Conservation (phyloP, 2,329 filamentous ascomycete species). For the Lecanicillium sp. region DNA sequence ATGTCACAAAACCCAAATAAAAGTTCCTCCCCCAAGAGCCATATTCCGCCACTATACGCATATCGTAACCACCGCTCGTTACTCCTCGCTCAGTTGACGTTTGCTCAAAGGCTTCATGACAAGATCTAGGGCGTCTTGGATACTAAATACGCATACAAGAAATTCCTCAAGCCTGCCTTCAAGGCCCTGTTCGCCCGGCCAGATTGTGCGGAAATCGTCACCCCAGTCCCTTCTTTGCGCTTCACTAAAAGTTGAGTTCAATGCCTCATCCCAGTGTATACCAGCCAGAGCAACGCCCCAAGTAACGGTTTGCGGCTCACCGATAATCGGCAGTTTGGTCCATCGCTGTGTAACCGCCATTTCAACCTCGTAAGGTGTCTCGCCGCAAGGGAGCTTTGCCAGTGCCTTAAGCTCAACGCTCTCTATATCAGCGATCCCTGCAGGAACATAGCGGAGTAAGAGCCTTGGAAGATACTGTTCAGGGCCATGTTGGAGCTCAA, state of each 20-base stretch:
- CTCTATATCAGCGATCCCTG: no score
- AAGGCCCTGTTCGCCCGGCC: conserved; percentile 20
- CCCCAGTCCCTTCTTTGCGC: conserved; percentile 22
- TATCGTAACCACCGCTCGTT: no score
- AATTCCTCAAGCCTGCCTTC: conserved; percentile 21
- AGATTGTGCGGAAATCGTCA: conserved; percentile 19
- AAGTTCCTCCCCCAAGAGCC: background rate
- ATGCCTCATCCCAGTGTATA: conserved; percentile 27
- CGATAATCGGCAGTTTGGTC: conserved; percentile 12
- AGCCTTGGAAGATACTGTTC: no score
- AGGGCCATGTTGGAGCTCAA: no score
- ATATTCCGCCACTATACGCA: background rate
- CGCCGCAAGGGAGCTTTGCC: conserved; percentile 5
- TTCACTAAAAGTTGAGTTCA: conserved; percentile 15
- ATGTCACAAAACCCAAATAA: background rate
- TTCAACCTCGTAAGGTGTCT: conserved; percentile 24
- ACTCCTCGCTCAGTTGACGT: background rate
- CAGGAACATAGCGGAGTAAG: no score
- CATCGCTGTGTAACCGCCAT: conserved; percentile 21
- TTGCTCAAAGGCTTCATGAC: no score
- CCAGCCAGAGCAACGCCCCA: conserved; percentile 25
- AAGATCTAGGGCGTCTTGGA: conserved; percentile 20
- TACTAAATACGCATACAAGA: conserved; percentile 20
- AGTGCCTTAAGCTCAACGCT: no score
- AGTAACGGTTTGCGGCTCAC: conserved; percentile 13